Conservation (phyloP, 768 basidiomycete genomes). For the Dioszegia crocea region DNA sequence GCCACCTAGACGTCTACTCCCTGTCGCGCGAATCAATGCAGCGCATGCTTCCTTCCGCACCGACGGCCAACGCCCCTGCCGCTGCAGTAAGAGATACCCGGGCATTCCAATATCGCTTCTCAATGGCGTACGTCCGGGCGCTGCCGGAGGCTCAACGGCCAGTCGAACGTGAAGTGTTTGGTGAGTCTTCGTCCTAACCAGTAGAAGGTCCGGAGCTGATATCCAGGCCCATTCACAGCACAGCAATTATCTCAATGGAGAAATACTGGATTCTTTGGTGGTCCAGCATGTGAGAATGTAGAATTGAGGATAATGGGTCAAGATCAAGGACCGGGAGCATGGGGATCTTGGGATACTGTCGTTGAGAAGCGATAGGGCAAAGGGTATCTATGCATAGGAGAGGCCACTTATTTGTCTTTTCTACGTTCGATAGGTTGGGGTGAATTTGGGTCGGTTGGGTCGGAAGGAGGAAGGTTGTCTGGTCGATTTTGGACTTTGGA, state of each 20-base stretch:
- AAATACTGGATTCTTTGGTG: conserved; percentile 48
- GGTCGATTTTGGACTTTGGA: conserved; percentile 36
- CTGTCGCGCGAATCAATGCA: conserved; percentile 49
- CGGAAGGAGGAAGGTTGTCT: conserved; percentile 34
- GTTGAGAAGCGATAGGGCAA: conserved; percentile 13
- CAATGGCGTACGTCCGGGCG: conserved; percentile 42
- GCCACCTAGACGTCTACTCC: conserved; percentile 50
- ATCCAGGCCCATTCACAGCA: conserved; percentile 45
- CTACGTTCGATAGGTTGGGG: conserved; percentile 13
- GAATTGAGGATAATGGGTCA: conserved; percentile 34
- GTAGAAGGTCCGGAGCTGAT: too few species aligned
- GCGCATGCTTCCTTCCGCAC: conserved; percentile 41
- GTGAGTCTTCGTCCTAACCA: conserved; percentile 24
- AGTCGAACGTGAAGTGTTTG: conserved; percentile 50
- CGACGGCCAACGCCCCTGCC: conserved; percentile 8
- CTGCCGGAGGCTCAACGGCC: conserved; percentile 47
- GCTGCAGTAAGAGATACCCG: conserved; percentile 27
- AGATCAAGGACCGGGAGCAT: conserved; percentile 13
- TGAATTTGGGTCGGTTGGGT: background rate
- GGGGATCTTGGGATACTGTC: conserved; percentile 39
- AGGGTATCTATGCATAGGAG: background rate
- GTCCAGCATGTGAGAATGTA: conserved; percentile 48
- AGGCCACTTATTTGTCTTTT: conserved; percentile 29
- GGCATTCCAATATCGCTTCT: conserved; percentile 50
- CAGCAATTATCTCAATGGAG: conserved; percentile 44